These are phyloP conservation scores for Didymellaceae sp. DNA, from an alignment of 2,329 filamentous ascomycete species.

Conservation along the genomic window DNA sequence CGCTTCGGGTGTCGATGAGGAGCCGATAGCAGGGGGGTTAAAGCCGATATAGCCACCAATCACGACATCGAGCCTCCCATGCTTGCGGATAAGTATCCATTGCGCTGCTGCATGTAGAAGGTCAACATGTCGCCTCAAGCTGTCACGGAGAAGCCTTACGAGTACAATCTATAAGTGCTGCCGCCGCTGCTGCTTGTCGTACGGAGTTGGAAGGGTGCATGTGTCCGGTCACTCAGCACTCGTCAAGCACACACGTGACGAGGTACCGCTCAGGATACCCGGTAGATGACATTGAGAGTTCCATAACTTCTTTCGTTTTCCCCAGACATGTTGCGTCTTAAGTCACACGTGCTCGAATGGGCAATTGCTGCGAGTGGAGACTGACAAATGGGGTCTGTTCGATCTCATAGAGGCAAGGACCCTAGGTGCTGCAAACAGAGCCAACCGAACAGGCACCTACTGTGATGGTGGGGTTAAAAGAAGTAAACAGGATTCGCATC, in stretches of 20 bases:
- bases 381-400: not conserved
- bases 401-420: not conserved
- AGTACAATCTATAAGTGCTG: too few relatives aligned
- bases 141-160: too few relatives aligned
- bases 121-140: too few relatives aligned
- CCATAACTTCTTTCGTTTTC: too few relatives aligned
- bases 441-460: not conserved
- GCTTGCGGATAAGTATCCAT: not conserved
- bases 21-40: constrained; percentile 20
- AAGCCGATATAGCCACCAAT: constrained; percentile 26
- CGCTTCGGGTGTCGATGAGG: constrained; percentile 15
- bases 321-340: not conserved
- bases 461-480: not conserved
- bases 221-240: too few relatives aligned
- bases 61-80: not conserved
- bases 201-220: too few relatives aligned
- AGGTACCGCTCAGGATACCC: too few relatives aligned
- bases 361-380: constrained; percentile 6
- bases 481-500: constrained; percentile 1
- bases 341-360: not conserved
- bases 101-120: not conserved
- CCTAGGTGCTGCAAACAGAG: not conserved
- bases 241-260: too few relatives aligned
- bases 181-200: too few relatives aligned
- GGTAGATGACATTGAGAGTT: too few relatives aligned